Evolutionary conservation across 2,329 filamentous ascomycete species (phyloP).

Genomic region (Trichoderma guizhouense): DNA sequence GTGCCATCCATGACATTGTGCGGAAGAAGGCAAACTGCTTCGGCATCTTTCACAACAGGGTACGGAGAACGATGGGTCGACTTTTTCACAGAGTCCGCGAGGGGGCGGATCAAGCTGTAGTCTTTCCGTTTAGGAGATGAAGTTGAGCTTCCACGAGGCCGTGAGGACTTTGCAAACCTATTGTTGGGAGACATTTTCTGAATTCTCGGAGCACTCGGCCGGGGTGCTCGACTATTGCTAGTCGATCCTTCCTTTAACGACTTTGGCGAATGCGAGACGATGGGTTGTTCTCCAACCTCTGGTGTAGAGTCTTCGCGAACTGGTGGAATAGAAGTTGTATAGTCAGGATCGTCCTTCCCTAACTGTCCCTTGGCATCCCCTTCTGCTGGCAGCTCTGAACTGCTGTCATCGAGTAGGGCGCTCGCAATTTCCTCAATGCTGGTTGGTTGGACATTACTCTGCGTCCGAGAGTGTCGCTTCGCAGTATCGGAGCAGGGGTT

Average conservation of each 20-base stretch:
- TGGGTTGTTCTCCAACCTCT: background rate
- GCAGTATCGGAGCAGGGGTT: conserved; percentile 14
- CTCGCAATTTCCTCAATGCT: conserved; percentile 31
- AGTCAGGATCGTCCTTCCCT: background rate
- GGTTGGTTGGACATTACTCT: conserved; percentile 8
- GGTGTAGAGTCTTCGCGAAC: background rate
- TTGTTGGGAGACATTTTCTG: conserved; percentile 20
- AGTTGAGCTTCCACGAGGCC: conserved; percentile 13
- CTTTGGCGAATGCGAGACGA: background rate
- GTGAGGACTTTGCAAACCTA: background rate
- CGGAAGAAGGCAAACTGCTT: conserved; percentile 2
- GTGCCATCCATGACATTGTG: background rate
- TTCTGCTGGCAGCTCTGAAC: conserved; percentile 14
- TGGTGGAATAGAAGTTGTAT: background rate
- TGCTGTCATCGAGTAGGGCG: conserved; percentile 28
- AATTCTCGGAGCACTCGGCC: conserved; percentile 11
- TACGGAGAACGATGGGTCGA: conserved; percentile 24
- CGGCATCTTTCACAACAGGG: background rate
- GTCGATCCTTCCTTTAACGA: background rate
- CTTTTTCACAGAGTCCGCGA: conserved; percentile 18
- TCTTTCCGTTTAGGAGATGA: conserved; percentile 20
- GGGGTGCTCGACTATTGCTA: background rate
- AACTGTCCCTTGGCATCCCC: background rate
- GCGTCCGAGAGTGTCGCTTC: conserved; percentile 17
- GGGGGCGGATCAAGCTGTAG: conserved; percentile 19